These are phyloP conservation scores for Pharus latifolius DNA, from an alignment of 176 grass and related monocot genomes.

Conservation along the genomic window DNA sequence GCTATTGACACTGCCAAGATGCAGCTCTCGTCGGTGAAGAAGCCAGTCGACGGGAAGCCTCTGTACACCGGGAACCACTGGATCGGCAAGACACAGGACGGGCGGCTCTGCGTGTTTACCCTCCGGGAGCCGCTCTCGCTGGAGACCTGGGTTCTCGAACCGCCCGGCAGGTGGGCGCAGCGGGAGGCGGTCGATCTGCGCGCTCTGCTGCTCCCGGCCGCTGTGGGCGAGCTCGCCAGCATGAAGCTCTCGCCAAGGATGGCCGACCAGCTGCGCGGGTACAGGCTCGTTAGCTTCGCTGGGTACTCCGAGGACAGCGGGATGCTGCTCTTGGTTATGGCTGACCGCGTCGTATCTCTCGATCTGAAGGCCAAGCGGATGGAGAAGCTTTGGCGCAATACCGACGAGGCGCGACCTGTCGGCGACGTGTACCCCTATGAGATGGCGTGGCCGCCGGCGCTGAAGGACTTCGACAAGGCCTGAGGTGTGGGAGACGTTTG, in stretches of 20 bases:
- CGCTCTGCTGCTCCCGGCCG: not conserved
- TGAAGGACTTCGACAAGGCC: not conserved
- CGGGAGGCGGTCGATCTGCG: constrained; percentile 12
- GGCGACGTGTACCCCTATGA: constrained; percentile 29
- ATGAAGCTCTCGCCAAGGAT: constrained; percentile 42
- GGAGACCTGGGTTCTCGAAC: constrained; percentile 6
- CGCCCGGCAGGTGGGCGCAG: constrained; percentile 14
- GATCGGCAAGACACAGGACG: constrained; percentile 35
- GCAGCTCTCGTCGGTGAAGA: constrained; percentile 19
- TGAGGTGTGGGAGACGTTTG: not conserved
- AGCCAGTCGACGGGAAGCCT: not conserved
- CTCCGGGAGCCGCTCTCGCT: constrained; percentile 20
- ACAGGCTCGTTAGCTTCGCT: constrained; percentile 32
- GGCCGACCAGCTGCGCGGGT: constrained; percentile 26
- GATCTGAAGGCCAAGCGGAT: constrained; percentile 4
- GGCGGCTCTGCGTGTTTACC: constrained; percentile 33
- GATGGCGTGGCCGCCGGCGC: constrained; percentile 52
- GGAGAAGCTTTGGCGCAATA: constrained; percentile 33
- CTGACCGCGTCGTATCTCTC: constrained; percentile 39
- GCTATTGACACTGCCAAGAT: constrained; percentile 9
- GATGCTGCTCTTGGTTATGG: constrained; percentile 37
- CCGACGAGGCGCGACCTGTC: constrained; percentile 12
- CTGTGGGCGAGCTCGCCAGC: not conserved
- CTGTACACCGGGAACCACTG: constrained; percentile 31
- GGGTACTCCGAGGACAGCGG: constrained; percentile 42